phyloP scores from a whole-genome alignment of 2,329 filamentous ascomycete species.

The Stagonosporopsis rhizophila region DNA sequence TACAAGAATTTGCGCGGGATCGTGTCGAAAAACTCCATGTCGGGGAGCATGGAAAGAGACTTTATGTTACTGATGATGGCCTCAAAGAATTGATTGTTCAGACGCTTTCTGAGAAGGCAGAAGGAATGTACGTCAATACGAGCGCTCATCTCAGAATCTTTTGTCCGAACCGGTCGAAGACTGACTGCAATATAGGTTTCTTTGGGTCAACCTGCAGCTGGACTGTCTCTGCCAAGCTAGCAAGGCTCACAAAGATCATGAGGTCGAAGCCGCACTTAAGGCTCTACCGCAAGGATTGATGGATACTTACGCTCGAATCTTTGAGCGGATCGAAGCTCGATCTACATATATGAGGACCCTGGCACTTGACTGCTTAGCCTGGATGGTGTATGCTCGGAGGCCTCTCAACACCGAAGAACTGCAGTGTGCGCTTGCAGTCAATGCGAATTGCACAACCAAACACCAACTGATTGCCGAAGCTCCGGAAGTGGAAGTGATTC shows the following conservation, averaged over 20 bases:
- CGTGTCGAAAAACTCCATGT: constrained; percentile 22
- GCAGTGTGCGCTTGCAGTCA: constrained; percentile 21
- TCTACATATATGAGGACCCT: constrained; percentile 23
- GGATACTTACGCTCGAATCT: constrained; percentile 28
- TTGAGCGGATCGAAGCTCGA: constrained; percentile 26
- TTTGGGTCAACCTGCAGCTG: constrained; percentile 32
- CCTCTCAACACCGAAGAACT: constrained; percentile 25
- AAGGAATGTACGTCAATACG: constrained; percentile 28
- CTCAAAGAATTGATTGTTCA: constrained; percentile 23
- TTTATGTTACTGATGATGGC: constrained; percentile 22
- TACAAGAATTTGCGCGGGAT: constrained; percentile 20
- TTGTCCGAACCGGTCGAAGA: not conserved
- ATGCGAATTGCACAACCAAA: constrained; percentile 1
- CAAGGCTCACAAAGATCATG: constrained; percentile 17
- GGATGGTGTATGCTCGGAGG: constrained; percentile 25
- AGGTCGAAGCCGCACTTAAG: constrained; percentile 22
- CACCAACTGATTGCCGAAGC: constrained; percentile 14
- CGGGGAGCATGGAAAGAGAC: constrained; percentile 18
- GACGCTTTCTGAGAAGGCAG: constrained; percentile 25
- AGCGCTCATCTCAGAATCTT: not conserved
- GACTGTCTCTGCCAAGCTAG: constrained; percentile 26
- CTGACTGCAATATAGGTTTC: constrained; percentile 24
- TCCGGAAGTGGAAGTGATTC: constrained; percentile 24
- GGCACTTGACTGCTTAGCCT: constrained; percentile 25
- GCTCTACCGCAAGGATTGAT: constrained; percentile 21